These are phyloP conservation scores for Aspergillus caelatus DNA, from an alignment of 2,329 filamentous ascomycete genomes.

Conservation along the genomic window DNA sequence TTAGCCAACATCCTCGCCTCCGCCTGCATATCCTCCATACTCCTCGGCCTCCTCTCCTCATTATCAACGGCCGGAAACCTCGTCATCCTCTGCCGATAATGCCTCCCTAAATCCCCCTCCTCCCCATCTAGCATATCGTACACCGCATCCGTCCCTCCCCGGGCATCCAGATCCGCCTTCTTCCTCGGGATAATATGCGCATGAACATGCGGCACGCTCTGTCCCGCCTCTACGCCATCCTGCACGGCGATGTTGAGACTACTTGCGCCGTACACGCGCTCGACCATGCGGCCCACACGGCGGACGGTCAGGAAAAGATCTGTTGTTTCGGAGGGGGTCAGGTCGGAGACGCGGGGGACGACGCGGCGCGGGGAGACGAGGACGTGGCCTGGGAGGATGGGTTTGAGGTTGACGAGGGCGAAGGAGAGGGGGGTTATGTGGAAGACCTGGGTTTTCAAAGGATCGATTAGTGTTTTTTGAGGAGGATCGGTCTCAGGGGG, in stretches of 20 bases:
- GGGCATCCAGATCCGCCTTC: slow-evolving; percentile 59
- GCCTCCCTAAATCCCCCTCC: slow-evolving; percentile 78
- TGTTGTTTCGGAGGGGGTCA: slow-evolving; percentile 70
- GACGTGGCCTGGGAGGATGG: slow-evolving; percentile 88
- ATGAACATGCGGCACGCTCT: slow-evolving; percentile 93
- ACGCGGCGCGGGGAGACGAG: slow-evolving; percentile 76
- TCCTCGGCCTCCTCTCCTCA: slow-evolving; percentile 63
- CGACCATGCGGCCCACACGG: slow-evolving; percentile 75
- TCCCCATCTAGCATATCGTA: slow-evolving; percentile 83
- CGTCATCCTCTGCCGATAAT: slow-evolving; percentile 58
- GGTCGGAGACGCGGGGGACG: slow-evolving; percentile 74
- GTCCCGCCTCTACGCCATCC: slow-evolving; percentile 85
- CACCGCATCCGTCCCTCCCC: slow-evolving; percentile 69
- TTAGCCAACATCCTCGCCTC: slow-evolving; percentile 47
- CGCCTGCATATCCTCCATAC: slow-evolving; percentile 38
- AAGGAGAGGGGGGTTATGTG: slow-evolving; percentile 77
- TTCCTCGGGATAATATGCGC: slow-evolving; percentile 84
- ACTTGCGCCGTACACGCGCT: slow-evolving; percentile 63
- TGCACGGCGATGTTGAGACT: slow-evolving; percentile 95
- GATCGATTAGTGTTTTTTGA: slow-evolving; percentile 5
- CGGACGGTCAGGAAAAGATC: slow-evolving; percentile 91
- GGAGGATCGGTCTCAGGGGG: not conserved
- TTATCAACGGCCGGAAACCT: slow-evolving; percentile 65
- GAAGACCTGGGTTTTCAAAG: slow-evolving; percentile 69
- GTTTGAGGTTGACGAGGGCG: slow-evolving; percentile 93